phyloP scores from a whole-genome alignment of 306 rosid genomes.

The Geum urbanum region DNA sequence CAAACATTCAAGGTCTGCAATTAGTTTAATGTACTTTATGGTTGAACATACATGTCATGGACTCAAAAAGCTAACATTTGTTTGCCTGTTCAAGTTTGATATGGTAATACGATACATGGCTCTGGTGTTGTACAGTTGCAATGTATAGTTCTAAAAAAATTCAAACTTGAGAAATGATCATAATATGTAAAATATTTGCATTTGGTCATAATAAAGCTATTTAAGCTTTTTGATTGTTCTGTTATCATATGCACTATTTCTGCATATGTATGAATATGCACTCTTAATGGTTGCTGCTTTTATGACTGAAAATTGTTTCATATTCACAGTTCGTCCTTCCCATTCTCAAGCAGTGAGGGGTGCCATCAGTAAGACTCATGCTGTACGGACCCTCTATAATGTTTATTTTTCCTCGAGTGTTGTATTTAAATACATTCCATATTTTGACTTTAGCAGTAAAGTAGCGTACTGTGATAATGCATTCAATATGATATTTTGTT shows the following conservation, averaged over 20 bases:
- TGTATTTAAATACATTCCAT: background rate
- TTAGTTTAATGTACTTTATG: too few relatives aligned
- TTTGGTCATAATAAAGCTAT: background rate
- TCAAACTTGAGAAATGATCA: too few relatives aligned
- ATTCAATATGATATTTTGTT: constrained; percentile 24
- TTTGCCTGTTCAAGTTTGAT: too few relatives aligned
- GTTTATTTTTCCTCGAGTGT: constrained; percentile 19
- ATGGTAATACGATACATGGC: too few relatives aligned
- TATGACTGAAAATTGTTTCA: constrained; percentile 35
- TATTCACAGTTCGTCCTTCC: constrained; percentile 49
- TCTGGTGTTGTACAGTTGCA: too few relatives aligned
- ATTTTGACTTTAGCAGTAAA: constrained; percentile 16
- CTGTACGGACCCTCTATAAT: constrained; percentile 63
- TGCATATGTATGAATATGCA: background rate
- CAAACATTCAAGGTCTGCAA: too few relatives aligned
- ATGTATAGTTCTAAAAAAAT: too few relatives aligned
- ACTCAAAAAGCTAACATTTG: too few relatives aligned
- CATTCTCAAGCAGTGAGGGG: constrained; percentile 68
- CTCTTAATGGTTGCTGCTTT: constrained; percentile 14
- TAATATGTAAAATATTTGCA: too few relatives aligned
- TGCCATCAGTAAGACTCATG: constrained; percentile 62
- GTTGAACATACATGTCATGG: too few relatives aligned
- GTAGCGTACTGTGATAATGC: constrained; percentile 15
- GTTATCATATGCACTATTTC: background rate
- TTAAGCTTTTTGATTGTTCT: constrained; percentile 19